phyloP scores from a whole-genome alignment of 441 rosid species.

The Brassica balearica region DNA sequence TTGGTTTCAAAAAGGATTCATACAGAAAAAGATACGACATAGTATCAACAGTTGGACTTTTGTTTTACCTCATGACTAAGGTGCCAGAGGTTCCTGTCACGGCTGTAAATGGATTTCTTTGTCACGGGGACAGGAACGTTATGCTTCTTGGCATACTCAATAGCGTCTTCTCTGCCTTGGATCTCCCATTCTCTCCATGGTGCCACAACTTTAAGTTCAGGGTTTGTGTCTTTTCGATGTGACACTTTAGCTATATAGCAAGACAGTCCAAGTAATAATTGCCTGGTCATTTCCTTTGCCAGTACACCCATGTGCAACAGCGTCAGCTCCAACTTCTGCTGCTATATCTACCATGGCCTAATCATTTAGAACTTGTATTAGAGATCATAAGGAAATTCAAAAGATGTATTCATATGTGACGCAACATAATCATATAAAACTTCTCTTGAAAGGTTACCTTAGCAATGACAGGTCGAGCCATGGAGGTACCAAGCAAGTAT shows the following conservation, averaged over 20 bases:
- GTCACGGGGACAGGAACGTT: slow-evolving; percentile 93
- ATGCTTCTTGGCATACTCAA: slow-evolving; percentile 95
- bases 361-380: slow-evolving; percentile 32
- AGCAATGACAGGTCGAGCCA: slow-evolving; percentile 98
- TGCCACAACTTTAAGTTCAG: slow-evolving; percentile 89
- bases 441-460: slow-evolving; percentile 55
- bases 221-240: slow-evolving; percentile 48
- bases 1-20: background rate
- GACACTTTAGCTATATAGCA: slow-evolving; percentile 14
- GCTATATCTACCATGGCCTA: slow-evolving; percentile 99
- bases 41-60: background rate
- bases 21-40: too few species aligned
- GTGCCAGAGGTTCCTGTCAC: slow-evolving; percentile 97
- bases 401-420: background rate
- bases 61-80: slow-evolving; percentile 84
- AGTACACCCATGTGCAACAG: slow-evolving; percentile 95
- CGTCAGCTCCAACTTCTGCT: slow-evolving; percentile 95
- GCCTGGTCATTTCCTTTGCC: slow-evolving; percentile 99
- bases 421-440: background rate
- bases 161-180: slow-evolving; percentile 91
- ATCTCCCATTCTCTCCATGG: slow-evolving; percentile 99
- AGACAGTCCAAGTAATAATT: slow-evolving; percentile 38
- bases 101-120: slow-evolving; percentile 93
- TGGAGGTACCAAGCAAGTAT: slow-evolving; percentile 93
- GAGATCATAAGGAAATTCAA: slow-evolving; percentile 3